These are phyloP conservation scores for Eucalyptus cloeziana DNA, from an alignment of 345 rosid species.

Conservation along the genomic window DNA sequence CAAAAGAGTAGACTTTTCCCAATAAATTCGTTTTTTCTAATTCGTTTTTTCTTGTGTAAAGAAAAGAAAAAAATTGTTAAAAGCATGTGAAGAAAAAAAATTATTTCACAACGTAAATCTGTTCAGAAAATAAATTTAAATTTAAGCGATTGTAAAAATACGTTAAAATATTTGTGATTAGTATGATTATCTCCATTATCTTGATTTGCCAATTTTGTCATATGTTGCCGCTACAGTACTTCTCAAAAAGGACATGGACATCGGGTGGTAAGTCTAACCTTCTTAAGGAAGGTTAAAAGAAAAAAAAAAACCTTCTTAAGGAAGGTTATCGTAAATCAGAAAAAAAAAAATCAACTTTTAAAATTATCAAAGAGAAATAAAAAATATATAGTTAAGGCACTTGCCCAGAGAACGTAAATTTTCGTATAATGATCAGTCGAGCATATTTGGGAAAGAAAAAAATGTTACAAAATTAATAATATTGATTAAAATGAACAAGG, in stretches of 20 bases:
- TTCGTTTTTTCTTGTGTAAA: background rate
- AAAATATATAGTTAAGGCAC: background rate
- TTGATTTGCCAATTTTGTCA: background rate
- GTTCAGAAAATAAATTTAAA: background rate
- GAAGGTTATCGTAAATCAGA: background rate
- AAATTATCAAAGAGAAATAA: background rate
- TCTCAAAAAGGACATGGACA: no score
- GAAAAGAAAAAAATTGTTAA: background rate
- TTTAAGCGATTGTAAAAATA: background rate
- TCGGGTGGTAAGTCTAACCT: no score
- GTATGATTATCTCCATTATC: background rate
- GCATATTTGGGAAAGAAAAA: background rate
- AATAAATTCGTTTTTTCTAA: no score
- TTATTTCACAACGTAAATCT: background rate
- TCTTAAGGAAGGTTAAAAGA: no score
- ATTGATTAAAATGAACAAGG: background rate
- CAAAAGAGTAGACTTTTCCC: background rate
- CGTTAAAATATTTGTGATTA: background rate
- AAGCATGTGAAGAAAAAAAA: background rate
- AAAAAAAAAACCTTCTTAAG: background rate
- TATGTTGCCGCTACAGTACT: no score
- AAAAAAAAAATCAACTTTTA: background rate
- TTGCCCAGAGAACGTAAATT: background rate
- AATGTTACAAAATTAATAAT: background rate
- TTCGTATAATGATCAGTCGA: background rate